A percentile compares a stretch with the other conserved stretches of the same genome.
Conservation (phyloP, 495 filamentous ascomycete genomes). For the Penicillium turbatum region DNA sequence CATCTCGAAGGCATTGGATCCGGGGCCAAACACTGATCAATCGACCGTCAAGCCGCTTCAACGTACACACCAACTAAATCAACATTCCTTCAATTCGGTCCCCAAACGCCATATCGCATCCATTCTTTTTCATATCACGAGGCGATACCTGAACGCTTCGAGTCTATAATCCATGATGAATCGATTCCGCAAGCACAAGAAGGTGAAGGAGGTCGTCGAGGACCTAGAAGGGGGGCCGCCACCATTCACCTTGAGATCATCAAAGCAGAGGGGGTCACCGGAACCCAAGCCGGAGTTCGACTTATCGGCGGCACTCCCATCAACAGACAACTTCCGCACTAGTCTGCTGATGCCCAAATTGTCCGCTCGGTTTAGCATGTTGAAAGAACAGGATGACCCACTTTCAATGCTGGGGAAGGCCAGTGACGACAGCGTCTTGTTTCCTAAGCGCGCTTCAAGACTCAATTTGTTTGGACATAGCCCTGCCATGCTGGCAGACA, state of each 20-base stretch:
- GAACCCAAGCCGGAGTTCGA: slow-evolving; percentile 62
- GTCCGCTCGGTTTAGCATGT: slow-evolving; percentile 93
- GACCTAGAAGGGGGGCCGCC: slow-evolving; percentile 16
- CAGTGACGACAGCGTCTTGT: slow-evolving; percentile 87
- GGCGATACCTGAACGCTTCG: not conserved
- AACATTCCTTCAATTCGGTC: not conserved
- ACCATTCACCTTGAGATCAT: slow-evolving; percentile 40
- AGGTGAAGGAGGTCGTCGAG: slow-evolving; percentile 40
- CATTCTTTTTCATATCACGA: not conserved
- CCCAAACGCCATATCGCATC: not conserved
- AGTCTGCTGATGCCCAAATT: slow-evolving; percentile 94
- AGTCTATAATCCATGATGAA: slow-evolving; percentile 55
- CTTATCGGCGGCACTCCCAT: slow-evolving; percentile 67
- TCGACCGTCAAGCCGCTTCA: not conserved
- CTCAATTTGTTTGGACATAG: slow-evolving; percentile 53
- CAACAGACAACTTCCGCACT: slow-evolving; percentile 90
- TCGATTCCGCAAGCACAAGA: slow-evolving; percentile 68
- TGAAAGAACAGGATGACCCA: slow-evolving; percentile 89
- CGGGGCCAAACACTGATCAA: slow-evolving; percentile 1
- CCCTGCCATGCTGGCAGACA: slow-evolving; percentile 64
- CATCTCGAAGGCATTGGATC: not conserved
- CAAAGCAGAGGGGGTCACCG: slow-evolving; percentile 53
- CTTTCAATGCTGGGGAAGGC: slow-evolving; percentile 83
- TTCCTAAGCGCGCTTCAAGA: slow-evolving; percentile 72
- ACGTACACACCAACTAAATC: not conserved